Conservation (phyloP, 2,329 filamentous ascomycete species). For the Cephalotrichum gorgonifer region DNA sequence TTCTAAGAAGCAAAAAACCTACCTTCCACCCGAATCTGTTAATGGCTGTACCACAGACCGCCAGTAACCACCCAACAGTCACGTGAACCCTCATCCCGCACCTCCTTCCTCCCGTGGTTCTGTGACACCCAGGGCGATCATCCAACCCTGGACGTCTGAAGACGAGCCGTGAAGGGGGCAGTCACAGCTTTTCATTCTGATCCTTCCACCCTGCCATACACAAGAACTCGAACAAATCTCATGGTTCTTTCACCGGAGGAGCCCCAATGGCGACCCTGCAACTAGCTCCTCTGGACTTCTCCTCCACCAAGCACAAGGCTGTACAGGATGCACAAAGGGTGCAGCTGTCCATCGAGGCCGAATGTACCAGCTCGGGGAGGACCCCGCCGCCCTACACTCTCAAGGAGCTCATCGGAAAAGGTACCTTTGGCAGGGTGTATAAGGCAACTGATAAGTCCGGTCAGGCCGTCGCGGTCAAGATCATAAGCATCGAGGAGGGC, state of each 20-base stretch:
- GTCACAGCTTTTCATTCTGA: not conserved
- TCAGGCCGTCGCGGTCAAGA: constrained; percentile 64
- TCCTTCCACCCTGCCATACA: not conserved
- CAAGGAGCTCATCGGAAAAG: constrained; percentile 64
- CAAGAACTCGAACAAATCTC: not conserved
- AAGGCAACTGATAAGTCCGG: constrained; percentile 41
- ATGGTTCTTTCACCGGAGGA: not conserved
- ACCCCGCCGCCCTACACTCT: constrained; percentile 42
- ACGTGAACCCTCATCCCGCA: not conserved
- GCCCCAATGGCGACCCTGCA: not conserved
- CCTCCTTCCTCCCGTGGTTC: not conserved
- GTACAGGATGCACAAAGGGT: constrained; percentile 2
- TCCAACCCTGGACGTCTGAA: not conserved
- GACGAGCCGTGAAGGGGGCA: not conserved
- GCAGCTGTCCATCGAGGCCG: not conserved
- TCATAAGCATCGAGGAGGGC: constrained; percentile 72
- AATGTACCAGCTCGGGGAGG: not conserved
- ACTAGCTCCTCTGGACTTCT: not conserved
- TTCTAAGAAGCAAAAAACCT: not conserved
- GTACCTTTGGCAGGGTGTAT: constrained; percentile 64
- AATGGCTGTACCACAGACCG: not conserved
- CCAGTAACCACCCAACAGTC: not conserved
- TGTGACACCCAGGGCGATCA: not conserved
- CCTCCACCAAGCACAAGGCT: constrained; percentile 1
- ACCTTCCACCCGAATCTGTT: not conserved